These are phyloP conservation scores for Colletotrichum eremochloae DNA, from an alignment of 2,329 filamentous ascomycete species.

Conservation along the genomic window DNA sequence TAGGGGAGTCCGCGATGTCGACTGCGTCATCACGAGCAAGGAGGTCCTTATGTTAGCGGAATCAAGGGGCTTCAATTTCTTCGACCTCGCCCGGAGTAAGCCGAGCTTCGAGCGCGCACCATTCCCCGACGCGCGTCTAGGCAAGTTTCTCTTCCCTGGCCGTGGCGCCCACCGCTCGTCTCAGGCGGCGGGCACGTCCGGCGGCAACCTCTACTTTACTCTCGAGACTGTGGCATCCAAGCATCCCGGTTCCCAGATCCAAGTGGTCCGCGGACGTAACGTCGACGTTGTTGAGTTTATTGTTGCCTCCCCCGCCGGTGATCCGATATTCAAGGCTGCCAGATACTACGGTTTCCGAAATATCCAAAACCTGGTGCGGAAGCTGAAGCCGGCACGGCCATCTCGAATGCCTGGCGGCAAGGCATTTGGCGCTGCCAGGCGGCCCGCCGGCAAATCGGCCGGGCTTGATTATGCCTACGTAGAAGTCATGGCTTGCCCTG, in stretches of 20 bases:
- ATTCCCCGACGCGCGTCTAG: constrained; percentile 81
- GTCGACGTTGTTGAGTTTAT: constrained; percentile 90
- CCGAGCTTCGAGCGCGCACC: constrained; percentile 61
- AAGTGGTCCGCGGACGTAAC: constrained; percentile 83
- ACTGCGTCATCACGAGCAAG: constrained; percentile 97
- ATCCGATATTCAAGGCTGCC: constrained; percentile 81
- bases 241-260: constrained; percentile 79
- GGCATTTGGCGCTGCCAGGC: constrained; percentile 68
- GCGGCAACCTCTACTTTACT: constrained; percentile 89
- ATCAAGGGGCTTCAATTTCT: constrained; percentile 83
- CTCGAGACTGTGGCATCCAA: constrained; percentile 79
- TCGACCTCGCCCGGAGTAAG: constrained; percentile 72
- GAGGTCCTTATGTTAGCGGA: constrained; percentile 92
- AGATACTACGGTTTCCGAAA: constrained; percentile 98
- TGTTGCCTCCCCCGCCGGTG: constrained; percentile 68
- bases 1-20: constrained; percentile 83
- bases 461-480: constrained; percentile 87
- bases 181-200: constrained; percentile 80
- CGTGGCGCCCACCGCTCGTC: constrained; percentile 58
- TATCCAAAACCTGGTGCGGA: constrained; percentile 97
- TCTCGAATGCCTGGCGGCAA: constrained; percentile 86
- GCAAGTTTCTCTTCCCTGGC: constrained; percentile 81
- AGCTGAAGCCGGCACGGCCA: constrained; percentile 82
- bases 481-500: constrained; percentile 98
- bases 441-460: constrained; percentile 62